Evolutionary conservation across 768 basidiomycete species (phyloP), one percentile per base, ranked within the genome.

Genomic region (Mycena maculata): DNA sequence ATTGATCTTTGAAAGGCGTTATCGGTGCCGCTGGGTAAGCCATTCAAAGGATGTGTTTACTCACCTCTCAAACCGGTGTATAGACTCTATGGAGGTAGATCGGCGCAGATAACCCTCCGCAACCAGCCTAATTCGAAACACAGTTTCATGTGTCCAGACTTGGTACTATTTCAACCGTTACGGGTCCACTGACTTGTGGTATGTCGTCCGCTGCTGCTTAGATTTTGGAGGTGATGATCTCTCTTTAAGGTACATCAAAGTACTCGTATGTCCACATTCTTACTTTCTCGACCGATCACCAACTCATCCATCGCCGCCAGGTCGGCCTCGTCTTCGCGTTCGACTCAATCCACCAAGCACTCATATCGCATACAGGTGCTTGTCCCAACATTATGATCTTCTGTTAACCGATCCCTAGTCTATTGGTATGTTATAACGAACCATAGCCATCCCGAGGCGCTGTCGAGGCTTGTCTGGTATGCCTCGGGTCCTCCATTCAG

Each of bases 121-220:
- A 10, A 27, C 12, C 31, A 9, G 30, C n/a, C 49, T 60, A 9
- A 56, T 63, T 23, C 63, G 20, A 11, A 31, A 31, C 33, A 23
- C 59, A 88, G 87, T 88, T 11, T 86, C 87, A 3, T 86, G 84
- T 68, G 82, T 86, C 31, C 87, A 88, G 72, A 83, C 86, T 0
- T 85, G 83, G 81, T 87, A 84, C 72, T 88, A 87, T 64, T 88
- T 84, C 71, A 76, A 80, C 61, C 80, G 83, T 58, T 88, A 87
- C 62, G 36, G 56, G 13, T 33, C 36, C 4, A 69, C 30, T 41
- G 54, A 50, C 62, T 67, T 20, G 25, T 70, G 64, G 54, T 49
- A 55, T 52, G 64, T 60, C 22, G 27, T 23, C n/a, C 48, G n/a
- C 25, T 36, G 6, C 45, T 28, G 25, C 55, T 25, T 59, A 84